These are phyloP conservation scores for Russula earlei DNA, from an alignment of 768 basidiomycete species.

Conservation along the genomic window DNA sequence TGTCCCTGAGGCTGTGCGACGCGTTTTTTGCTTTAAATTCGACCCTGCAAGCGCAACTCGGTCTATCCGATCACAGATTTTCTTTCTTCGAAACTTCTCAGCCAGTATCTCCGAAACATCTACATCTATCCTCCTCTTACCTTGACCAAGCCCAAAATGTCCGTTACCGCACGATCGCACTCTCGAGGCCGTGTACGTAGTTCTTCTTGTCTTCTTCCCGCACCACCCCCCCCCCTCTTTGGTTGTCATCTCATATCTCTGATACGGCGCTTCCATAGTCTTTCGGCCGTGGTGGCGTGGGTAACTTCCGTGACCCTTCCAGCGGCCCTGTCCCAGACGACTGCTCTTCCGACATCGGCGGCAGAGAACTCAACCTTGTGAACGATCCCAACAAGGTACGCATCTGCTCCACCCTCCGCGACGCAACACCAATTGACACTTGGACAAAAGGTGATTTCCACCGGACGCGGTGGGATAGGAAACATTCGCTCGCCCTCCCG, in stretches of 20 bases:
- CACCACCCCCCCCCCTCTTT: no score
- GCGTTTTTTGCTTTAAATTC: not conserved
- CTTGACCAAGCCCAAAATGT: not conserved
- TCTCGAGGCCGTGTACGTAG: constrained; percentile 12
- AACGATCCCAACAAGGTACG: constrained; percentile 30
- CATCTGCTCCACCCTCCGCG: not conserved
- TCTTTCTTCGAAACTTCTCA: no score
- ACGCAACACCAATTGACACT: no score
- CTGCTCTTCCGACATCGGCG: constrained; percentile 44
- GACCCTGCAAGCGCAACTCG: not conserved
- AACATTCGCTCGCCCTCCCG: constrained; percentile 78
- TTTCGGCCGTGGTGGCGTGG: constrained; percentile 58
- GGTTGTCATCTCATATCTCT: no score
- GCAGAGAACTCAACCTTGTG: constrained; percentile 42
- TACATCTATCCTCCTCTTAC: not conserved
- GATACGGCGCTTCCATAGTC: constrained; percentile 26
- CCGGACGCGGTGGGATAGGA: constrained; percentile 75
- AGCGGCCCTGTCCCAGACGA: constrained; percentile 39
- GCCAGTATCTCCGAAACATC: no score
- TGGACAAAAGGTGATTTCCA: constrained; percentile 39
- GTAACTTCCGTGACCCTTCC: constrained; percentile 47
- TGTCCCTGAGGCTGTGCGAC: constrained; percentile 2
- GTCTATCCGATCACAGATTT: not conserved
- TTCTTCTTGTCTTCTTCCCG: not conserved
- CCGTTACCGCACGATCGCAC: not conserved